These are phyloP conservation scores for Boeremia lycopersici DNA, from an alignment of 2,329 filamentous ascomycete genomes.

Conservation along the genomic window DNA sequence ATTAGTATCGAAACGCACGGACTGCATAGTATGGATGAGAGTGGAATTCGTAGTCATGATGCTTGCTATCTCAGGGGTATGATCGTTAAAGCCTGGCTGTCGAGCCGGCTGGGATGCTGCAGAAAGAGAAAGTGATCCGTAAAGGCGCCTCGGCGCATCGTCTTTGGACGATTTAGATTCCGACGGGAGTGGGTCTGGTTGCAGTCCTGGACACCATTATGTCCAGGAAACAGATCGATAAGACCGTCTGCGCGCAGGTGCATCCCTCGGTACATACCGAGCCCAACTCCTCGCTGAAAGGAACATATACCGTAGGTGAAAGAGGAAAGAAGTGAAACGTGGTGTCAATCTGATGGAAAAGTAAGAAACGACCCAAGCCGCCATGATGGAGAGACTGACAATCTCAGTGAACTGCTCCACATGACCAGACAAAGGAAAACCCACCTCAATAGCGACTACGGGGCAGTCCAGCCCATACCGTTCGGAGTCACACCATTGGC, in stretches of 20 bases:
- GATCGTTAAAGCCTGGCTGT: background rate
- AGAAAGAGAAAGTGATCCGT: background rate
- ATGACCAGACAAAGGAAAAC: conserved; percentile 12
- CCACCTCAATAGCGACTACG: conserved; percentile 42
- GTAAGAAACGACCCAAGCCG: conserved; percentile 11
- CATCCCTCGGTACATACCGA: conserved; percentile 21
- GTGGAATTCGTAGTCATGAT: conserved; percentile 5
- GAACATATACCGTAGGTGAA: conserved; percentile 16
- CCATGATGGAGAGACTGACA: conserved; percentile 2
- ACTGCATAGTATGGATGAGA: background rate
- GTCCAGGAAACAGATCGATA: conserved; percentile 14
- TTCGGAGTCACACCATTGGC: conserved; percentile 31
- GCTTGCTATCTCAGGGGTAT: conserved; percentile 10
- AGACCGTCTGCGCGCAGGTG: conserved; percentile 23
- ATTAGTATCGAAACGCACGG: too few relatives aligned
- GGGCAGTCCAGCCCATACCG: conserved; percentile 45
- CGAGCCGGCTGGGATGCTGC: background rate
- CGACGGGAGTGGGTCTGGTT: conserved; percentile 6
- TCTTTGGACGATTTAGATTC: background rate
- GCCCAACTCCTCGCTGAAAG: conserved; percentile 33
- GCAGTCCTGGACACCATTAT: conserved; percentile 15
- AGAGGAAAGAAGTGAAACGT: conserved; percentile 1
- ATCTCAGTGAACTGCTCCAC: conserved; percentile 16
- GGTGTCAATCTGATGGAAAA: conserved; percentile 10
- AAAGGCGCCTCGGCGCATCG: background rate